A percentile compares a stretch with the other conserved stretches of the same genome.
Evolutionary conservation across 2,329 filamentous ascomycete genomes (phyloP).

Genomic region (Biscogniauxia mediterranea): DNA sequence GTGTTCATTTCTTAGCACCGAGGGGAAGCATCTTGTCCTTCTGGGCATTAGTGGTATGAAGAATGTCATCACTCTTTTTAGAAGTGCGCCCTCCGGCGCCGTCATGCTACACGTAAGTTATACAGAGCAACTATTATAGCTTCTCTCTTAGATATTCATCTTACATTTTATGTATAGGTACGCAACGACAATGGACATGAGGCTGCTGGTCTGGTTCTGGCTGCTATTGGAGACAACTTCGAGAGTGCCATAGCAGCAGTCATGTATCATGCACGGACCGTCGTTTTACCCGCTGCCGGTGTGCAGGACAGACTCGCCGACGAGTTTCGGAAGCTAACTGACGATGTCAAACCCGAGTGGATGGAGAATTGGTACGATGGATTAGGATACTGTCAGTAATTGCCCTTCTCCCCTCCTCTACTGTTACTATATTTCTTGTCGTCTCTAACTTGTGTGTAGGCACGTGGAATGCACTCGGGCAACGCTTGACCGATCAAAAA

Average conservation of each 20-base stretch:
- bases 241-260: conserved; percentile 75
- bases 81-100: conserved; percentile 61
- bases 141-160: not conserved
- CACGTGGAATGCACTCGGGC: conserved; percentile 93
- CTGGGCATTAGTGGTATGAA: conserved; percentile 74
- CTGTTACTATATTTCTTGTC: not conserved
- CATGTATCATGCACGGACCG: conserved; percentile 80
- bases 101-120: conserved; percentile 63
- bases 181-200: conserved; percentile 64
- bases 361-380: conserved; percentile 89
- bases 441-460: conserved; percentile 37
- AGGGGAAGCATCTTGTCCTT: conserved; percentile 74
- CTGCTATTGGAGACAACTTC: conserved; percentile 69
- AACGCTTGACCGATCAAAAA: conserved; percentile 76
- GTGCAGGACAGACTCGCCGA: conserved; percentile 41
- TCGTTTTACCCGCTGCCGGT: conserved; percentile 50
- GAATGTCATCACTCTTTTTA: conserved; percentile 68
- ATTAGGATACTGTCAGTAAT: conserved; percentile 71
- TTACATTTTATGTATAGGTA: conserved; percentile 38
- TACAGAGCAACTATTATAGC: not conserved
- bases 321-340: conserved; percentile 45
- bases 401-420: not conserved
- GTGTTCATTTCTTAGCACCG: conserved; percentile 69
- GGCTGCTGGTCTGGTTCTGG: conserved; percentile 61
- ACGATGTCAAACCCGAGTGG: conserved; percentile 62